phyloP scores from a whole-genome alignment of 768 basidiomycete genomes.

The Astraeus odoratus region DNA sequence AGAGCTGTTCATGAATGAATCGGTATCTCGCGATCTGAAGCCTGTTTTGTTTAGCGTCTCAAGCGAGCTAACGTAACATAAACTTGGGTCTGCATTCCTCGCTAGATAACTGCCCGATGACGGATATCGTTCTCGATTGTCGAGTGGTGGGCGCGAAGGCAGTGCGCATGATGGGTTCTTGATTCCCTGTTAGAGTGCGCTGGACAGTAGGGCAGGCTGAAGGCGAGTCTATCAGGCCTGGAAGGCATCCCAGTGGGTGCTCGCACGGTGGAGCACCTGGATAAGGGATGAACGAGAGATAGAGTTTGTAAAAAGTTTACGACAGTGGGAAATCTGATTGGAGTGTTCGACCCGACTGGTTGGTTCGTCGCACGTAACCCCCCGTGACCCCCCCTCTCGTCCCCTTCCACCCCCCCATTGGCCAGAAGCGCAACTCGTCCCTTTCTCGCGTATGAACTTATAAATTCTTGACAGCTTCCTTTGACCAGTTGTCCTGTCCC shows the following conservation, averaged over 20 bases:
- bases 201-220: too few species aligned
- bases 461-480: constrained; percentile 1
- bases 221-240: too few species aligned
- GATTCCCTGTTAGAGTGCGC: too few species aligned
- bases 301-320: neutral
- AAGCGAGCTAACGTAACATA: constrained; percentile 21
- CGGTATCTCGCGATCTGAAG: constrained; percentile 27
- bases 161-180: neutral
- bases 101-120: constrained; percentile 2
- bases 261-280: neutral
- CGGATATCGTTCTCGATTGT: too few species aligned
- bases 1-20: constrained; percentile 10
- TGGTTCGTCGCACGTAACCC: neutral
- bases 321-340: constrained; percentile 1
- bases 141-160: constrained; percentile 5
- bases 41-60: constrained; percentile 10
- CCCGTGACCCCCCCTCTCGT: neutral
- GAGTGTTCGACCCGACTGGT: neutral
- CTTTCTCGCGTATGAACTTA: neutral
- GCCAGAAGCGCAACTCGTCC: neutral
- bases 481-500: neutral
- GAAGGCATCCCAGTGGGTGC: too few species aligned
- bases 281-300: neutral
- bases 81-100: constrained; percentile 9
- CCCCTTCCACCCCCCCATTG: neutral